A percentile compares a stretch with the other conserved stretches of the same genome.
These are phyloP conservation scores for Bromus sterilis DNA, from an alignment of 176 grass and related monocot species.

Conservation along the genomic window DNA sequence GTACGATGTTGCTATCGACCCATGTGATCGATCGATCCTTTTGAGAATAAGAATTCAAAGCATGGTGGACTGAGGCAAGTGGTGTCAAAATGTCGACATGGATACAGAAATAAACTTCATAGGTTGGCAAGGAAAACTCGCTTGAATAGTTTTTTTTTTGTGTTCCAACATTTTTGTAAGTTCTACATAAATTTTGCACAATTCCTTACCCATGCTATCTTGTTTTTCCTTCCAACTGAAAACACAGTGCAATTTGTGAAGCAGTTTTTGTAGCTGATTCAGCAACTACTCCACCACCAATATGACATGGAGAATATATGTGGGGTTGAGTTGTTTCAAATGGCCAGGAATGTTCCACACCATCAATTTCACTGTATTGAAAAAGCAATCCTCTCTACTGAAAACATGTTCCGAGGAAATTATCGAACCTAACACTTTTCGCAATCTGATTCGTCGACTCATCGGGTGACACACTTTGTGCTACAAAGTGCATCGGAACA, in stretches of 20 bases:
- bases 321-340: conserved; percentile 40
- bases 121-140: background rate
- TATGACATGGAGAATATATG: conserved; percentile 20
- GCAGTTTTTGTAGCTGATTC: background rate
- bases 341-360: conserved; percentile 26
- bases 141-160: background rate
- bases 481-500: conserved; percentile 35
- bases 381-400: background rate
- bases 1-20: conserved; percentile 21
- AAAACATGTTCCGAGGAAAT: conserved; percentile 21
- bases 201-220: background rate
- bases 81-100: conserved; percentile 24
- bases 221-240: background rate
- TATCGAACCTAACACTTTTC: conserved; percentile 50
- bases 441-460: conserved; percentile 29
- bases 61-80: conserved; percentile 6
- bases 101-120: background rate
- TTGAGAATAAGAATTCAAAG: conserved; percentile 19
- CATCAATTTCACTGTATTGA: background rate
- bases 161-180: background rate
- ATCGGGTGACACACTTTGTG: conserved; percentile 34
- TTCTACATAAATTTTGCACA: background rate
- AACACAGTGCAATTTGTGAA: background rate
- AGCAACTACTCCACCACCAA: background rate
- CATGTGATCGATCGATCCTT: conserved; percentile 34